Percentiles rank a stretch among this genome's conserved stretches.
These are phyloP conservation scores for Rosa multiflora DNA, from an alignment of 306 rosid species.

Conservation along the genomic window DNA sequence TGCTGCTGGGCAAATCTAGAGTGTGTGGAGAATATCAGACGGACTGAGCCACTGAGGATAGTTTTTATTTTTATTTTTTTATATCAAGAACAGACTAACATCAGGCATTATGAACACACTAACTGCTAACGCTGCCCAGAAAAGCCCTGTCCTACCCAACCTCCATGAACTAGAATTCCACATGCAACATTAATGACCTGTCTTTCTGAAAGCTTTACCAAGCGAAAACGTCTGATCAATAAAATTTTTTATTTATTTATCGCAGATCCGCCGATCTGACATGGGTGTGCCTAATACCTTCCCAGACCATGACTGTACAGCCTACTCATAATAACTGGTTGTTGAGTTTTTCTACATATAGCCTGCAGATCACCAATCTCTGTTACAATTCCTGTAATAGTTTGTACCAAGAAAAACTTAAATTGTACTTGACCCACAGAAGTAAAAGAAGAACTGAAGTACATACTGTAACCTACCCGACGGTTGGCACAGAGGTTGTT, in stretches of 20 bases:
- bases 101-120: conserved; percentile 30
- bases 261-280: not conserved
- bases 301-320: conserved; percentile 37
- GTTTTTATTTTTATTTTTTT: too few species aligned
- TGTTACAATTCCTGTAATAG: conserved; percentile 25
- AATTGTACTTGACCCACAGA: not conserved
- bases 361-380: conserved; percentile 31
- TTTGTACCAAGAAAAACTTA: conserved; percentile 7
- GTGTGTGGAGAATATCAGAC: not conserved
- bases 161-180: conserved; percentile 6
- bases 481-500: conserved; percentile 27
- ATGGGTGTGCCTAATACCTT: not conserved
- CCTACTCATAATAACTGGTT: conserved; percentile 37
- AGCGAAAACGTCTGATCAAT: not conserved
- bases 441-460: not conserved
- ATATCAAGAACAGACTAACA: conserved; percentile 28
- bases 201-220: not conserved
- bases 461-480: conserved; percentile 30
- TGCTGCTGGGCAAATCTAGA: not conserved
- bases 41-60: not conserved
- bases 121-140: conserved; percentile 42
- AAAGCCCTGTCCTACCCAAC: conserved; percentile 29
- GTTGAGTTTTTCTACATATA: conserved; percentile 32
- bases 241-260: not conserved
- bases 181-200: not conserved